phyloP scores from a whole-genome alignment of 169 alveolate species.

The Cryptosporidium parvum region DNA sequence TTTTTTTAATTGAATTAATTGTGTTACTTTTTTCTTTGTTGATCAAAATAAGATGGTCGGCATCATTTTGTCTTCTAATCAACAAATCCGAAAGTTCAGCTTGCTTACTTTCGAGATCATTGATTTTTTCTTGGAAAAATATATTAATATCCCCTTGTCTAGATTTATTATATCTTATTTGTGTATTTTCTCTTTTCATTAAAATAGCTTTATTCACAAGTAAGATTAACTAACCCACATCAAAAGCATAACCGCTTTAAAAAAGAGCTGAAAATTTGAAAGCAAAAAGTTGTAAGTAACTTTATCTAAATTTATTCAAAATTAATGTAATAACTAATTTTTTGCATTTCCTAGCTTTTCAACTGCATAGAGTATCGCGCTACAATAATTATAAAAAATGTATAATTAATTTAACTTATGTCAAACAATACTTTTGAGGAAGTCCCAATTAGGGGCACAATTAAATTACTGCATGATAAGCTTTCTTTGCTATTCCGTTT shows the following conservation, averaged over 20 bases:
- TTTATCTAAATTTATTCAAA: background rate
- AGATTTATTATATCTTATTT: background rate
- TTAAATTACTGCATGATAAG: conserved; percentile 36
- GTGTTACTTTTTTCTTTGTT: conserved; percentile 1
- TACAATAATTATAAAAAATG: background rate
- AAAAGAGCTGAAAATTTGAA: background rate
- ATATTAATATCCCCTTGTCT: background rate
- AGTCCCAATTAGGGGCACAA: conserved; percentile 30
- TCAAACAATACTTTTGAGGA: conserved; percentile 16
- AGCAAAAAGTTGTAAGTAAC: no score
- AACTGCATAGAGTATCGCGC: background rate
- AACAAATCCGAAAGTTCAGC: conserved; percentile 12
- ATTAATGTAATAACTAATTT: background rate
- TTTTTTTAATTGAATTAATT: conserved; percentile 5
- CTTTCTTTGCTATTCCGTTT: conserved; percentile 12
- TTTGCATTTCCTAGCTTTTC: background rate
- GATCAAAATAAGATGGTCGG: background rate
- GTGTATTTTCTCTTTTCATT: conserved; percentile 11
- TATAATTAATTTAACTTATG: background rate
- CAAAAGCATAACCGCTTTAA: conserved; percentile 3
- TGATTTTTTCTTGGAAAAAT: conserved; percentile 33
- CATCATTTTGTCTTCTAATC: background rate
- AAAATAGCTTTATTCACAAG: background rate
- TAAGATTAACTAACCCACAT: background rate
- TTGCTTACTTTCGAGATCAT: conserved; percentile 40